Evolutionary conservation across 257 asterid species (phyloP).

Genomic region (Oldenlandia corymbosa): DNA sequence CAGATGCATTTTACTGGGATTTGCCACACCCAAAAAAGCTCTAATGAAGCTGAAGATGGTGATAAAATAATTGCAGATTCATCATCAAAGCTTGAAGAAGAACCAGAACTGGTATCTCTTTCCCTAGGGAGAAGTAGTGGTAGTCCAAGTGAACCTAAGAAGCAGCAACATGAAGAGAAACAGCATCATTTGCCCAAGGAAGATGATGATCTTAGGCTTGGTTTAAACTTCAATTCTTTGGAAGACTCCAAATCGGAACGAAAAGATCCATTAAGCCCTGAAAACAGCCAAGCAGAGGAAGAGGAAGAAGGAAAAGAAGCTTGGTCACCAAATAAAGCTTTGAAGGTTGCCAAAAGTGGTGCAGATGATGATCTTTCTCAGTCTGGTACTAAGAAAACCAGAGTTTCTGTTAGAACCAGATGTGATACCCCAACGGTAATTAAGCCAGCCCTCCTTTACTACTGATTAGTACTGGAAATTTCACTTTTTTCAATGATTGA

Average conservation of each 20-base stretch:
- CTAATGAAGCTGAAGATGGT: background rate
- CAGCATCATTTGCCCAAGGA: background rate
- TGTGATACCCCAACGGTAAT: constrained; percentile 75
- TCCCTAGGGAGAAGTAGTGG: constrained; percentile 50
- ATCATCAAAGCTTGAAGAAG: constrained; percentile 21
- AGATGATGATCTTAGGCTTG: constrained; percentile 32
- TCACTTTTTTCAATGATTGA: background rate
- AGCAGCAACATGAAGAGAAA: background rate
- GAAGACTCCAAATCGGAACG: background rate
- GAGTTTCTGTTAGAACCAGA: constrained; percentile 80
- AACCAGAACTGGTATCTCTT: constrained; percentile 65
- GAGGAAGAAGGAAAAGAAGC: constrained; percentile 28
- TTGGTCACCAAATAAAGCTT: constrained; percentile 27
- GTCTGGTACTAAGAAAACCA: constrained; percentile 57
- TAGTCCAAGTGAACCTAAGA: constrained; percentile 10
- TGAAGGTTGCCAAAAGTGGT: constrained; percentile 26
- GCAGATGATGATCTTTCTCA: constrained; percentile 57
- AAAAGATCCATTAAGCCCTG: constrained; percentile 21
- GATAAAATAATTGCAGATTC: background rate
- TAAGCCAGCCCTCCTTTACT: background rate
- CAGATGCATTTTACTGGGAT: constrained; percentile 35
- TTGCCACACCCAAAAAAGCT: constrained; percentile 20
- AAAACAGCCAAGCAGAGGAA: constrained; percentile 10
- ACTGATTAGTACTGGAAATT: no score
- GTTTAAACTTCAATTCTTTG: constrained; percentile 19